Percentiles rank a stretch among this genome's conserved stretches.
phyloP scores from a whole-genome alignment of 306 rosid species.

The Cucumis sativus region Cucumber_9930_V3 NC_026655.2:20249501-20250000 shows the following conservation, averaged over 20 bases:
- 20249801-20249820: background rate
- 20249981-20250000: background rate
- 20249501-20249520: slow-evolving; percentile 67
- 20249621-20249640: background rate
- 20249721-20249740: slow-evolving; percentile 64
- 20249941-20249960: background rate
- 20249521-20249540: slow-evolving; percentile 49
- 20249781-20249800: slow-evolving; percentile 46
- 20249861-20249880: background rate
- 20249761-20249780: slow-evolving; percentile 96
- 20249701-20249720: slow-evolving; percentile 36
- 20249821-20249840: background rate
- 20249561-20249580: background rate
- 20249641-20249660: background rate
- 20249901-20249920: background rate
- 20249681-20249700: slow-evolving; percentile 1
- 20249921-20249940: background rate
- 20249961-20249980: background rate
- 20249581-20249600: background rate
- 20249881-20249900: background rate
- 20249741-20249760: slow-evolving; percentile 92
- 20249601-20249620: background rate
- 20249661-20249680: background rate
- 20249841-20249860: background rate
- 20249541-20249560: slow-evolving; percentile 27